These are phyloP conservation scores for Arthrinium puccinioides DNA, from an alignment of 2,329 filamentous ascomycete genomes.

Conservation along the genomic window DNA sequence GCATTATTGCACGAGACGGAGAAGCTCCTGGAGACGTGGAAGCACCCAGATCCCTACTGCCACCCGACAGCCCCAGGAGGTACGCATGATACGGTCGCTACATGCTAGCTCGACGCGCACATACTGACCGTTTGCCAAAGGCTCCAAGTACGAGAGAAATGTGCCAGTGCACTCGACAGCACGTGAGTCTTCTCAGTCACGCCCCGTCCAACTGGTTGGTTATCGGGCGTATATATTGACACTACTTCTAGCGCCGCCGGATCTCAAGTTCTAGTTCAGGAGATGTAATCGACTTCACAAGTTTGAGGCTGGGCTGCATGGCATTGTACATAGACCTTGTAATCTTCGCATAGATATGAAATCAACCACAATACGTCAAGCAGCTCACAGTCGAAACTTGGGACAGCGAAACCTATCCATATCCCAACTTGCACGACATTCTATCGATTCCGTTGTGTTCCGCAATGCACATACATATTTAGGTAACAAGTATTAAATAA, in stretches of 20 bases:
- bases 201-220: too few species aligned
- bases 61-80: slow-evolving; percentile 90
- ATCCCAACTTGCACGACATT: too few species aligned
- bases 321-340: slow-evolving; percentile 27
- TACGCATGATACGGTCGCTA: slow-evolving; percentile 40
- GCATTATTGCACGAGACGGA: slow-evolving; percentile 82
- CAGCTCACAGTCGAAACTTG: too few species aligned
- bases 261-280: slow-evolving; percentile 35
- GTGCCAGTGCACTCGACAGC: slow-evolving; percentile 71
- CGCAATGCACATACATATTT: too few species aligned
- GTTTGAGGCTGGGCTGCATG: slow-evolving; percentile 5
- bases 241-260: slow-evolving; percentile 37
- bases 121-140: slow-evolving; percentile 33
- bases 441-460: too few species aligned
- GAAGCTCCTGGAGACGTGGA: slow-evolving; percentile 84
- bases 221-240: too few species aligned
- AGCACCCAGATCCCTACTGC: slow-evolving; percentile 91
- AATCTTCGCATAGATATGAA: slow-evolving; percentile 14
- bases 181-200: slow-evolving; percentile 50
- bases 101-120: background rate
- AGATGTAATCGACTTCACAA: slow-evolving; percentile 5
- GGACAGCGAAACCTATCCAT: too few species aligned
- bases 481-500: too few species aligned
- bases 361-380: background rate
- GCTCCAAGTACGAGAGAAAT: slow-evolving; percentile 95